Evolutionary conservation across 75 land plant species (phyloP).

Genomic region (Picea glauca): DNA sequence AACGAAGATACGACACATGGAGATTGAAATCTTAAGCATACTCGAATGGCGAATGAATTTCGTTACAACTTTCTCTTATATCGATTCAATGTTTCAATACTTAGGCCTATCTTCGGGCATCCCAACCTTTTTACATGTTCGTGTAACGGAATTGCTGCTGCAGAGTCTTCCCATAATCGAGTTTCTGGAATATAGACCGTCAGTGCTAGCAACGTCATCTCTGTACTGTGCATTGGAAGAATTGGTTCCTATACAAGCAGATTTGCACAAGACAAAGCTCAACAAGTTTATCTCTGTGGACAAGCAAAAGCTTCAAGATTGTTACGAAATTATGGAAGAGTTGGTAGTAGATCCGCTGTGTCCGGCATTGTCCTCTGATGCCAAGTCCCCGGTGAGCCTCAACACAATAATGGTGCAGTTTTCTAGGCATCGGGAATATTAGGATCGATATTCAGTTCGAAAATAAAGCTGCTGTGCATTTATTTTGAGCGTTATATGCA

Average conservation of each 20-base stretch:
- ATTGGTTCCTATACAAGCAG: conserved; percentile 14
- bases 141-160: conserved; percentile 1
- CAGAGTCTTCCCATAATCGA: conserved; percentile 9
- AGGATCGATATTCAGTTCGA: too few species aligned
- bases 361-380: not conserved
- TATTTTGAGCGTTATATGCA: too few species aligned
- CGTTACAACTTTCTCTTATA: conserved; percentile 41
- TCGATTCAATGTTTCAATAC: conserved; percentile 9
- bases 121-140: not conserved
- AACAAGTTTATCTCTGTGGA: not conserved
- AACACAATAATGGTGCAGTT: too few species aligned
- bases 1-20: conserved; percentile 35
- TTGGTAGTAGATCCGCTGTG: not conserved
- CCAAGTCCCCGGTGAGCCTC: not conserved
- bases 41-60: conserved; percentile 44
- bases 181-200: conserved; percentile 12
- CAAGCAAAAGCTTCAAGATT: not conserved
- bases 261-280: conserved; percentile 12
- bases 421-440: too few species aligned
- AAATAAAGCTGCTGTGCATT: too few species aligned
- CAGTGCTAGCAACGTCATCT: conserved; percentile 3
- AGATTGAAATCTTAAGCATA: conserved; percentile 28
- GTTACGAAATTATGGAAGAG: conserved; percentile 9
- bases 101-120: not conserved
- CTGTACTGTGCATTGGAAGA: conserved; percentile 19